phyloP scores from a whole-genome alignment of 2,329 filamentous ascomycete species.

The Macrophomina phaseolina region DNA sequence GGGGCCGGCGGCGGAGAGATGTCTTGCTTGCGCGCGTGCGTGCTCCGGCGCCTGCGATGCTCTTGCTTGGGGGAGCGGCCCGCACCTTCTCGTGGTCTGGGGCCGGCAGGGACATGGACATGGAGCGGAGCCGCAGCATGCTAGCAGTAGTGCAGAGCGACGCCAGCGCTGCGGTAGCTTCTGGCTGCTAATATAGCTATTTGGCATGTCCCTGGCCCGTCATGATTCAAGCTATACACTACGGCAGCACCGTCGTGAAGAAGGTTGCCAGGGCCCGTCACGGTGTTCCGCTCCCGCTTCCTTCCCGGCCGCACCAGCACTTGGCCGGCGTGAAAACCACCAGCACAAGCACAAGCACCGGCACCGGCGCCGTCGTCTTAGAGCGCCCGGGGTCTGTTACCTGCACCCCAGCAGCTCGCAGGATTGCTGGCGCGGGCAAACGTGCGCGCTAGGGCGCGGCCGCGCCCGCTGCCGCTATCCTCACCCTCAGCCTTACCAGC shows the following conservation, averaged over 20 bases:
- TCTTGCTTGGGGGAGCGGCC: not conserved
- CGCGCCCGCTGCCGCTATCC: conserved; percentile 4
- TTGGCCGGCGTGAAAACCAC: conserved; percentile 10
- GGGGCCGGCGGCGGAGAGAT: not conserved
- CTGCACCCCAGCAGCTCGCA: conserved; percentile 13
- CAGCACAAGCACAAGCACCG: conserved; percentile 11
- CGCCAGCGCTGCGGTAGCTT: conserved; percentile 15
- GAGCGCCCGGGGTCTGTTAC: not conserved
- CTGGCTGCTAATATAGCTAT: conserved; percentile 2
- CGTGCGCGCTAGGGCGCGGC: conserved; percentile 13
- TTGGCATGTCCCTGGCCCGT: conserved; percentile 4
- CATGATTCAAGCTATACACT: conserved; percentile 20
- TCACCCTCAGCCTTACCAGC: conserved; percentile 20
- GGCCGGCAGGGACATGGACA: not conserved
- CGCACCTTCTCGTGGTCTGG: not conserved
- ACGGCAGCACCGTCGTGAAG: conserved; percentile 1
- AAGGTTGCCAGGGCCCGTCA: not conserved
- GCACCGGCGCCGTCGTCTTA: conserved; percentile 8
- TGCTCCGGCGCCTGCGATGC: not conserved
- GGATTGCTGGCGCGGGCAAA: conserved; percentile 11
- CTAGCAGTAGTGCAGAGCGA: conserved; percentile 6
- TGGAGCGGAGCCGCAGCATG: conserved; percentile 6
- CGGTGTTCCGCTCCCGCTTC: conserved; percentile 1
- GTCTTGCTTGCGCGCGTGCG: conserved; percentile 3
- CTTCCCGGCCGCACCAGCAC: conserved; percentile 10